Base-by-base conservation (phyloP, 2,329 filamentous ascomycete genomes). In the Albophoma yamanashiensis region DNA sequence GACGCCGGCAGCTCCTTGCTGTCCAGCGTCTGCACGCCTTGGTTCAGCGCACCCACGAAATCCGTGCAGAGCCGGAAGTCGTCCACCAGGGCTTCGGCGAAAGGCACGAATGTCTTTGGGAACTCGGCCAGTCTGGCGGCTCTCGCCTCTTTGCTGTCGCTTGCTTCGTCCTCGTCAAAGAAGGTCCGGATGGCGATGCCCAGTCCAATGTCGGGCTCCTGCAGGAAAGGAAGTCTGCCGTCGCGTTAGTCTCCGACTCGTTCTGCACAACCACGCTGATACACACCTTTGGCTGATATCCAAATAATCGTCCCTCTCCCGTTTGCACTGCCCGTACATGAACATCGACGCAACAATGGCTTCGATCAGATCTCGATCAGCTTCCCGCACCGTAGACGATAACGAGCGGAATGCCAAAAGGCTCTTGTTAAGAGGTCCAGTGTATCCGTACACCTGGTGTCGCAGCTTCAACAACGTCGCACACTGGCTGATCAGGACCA, bases 351-450 rank as follows among this genome's bases (percentile, higher is more conserved):
- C 87, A 25, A 92, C 79, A 63, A 93, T 84, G 50, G 91, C 89
- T 74, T 99, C 94, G 17, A 94, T 77, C 42, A 97, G 76, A 71
- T 96, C 92, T 56, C 94, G 85, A 64, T 96, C 81, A 40, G 87
- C 85, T 64, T 88, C 85, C 45, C 92, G 88, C 31, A 97, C 87
- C 47, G 89, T 85, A 2, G 88, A 88, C 47, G 91, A 86, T 61
- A 97, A 80, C 1, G 91, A 92, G 62, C 91, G 89, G 78, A 92
- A 99, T 34, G 86, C 87, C 50, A 99, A 81, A 58, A 97, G 80
- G 65, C 93, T 92, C 73, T 94, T 88, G 78, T 92, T 96, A 1
- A 99, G 81, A 1, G 94, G 93, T 0, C 94, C 94, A 2, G 93
- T 97, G 74, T 97, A 99, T 38, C 94, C 94, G 66, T 93, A 92